These are phyloP conservation scores for Calonectria multiphialidica DNA, from an alignment of 2,329 filamentous ascomycete species.

Conservation along the genomic window DNA sequence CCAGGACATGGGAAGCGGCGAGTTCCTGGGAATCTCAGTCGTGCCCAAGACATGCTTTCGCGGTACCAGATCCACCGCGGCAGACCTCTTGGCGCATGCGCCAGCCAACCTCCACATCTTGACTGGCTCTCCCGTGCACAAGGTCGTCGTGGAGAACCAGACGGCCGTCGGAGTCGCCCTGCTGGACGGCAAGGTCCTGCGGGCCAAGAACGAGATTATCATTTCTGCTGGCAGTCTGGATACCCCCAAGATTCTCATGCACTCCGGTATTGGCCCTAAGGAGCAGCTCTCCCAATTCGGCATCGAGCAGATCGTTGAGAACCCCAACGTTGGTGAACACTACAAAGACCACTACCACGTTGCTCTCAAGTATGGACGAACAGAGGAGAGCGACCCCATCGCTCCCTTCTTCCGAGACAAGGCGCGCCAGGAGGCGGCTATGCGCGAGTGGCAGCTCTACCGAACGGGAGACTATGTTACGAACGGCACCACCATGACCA, in stretches of 20 bases:
- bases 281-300: constrained; percentile 16
- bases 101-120: constrained; percentile 23
- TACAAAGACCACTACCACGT: constrained; percentile 34
- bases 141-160: constrained; percentile 21
- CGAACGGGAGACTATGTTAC: constrained; percentile 29
- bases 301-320: constrained; percentile 17
- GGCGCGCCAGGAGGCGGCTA: constrained; percentile 24
- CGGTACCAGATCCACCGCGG: constrained; percentile 25
- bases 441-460: constrained; percentile 30
- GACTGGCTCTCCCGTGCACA: constrained; percentile 22
- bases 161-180: constrained; percentile 21
- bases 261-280: constrained; percentile 25
- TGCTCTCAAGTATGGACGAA: constrained; percentile 28
- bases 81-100: constrained; percentile 21
- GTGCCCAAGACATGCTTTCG: constrained; percentile 27
- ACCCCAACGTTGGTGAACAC: constrained; percentile 23
- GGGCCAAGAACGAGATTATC: constrained; percentile 27
- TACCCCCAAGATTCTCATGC: constrained; percentile 32
- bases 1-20: constrained; percentile 26
- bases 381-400: constrained; percentile 20
- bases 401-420: constrained; percentile 30
- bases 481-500: constrained; percentile 27
- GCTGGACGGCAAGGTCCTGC: constrained; percentile 20
- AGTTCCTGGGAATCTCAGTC: constrained; percentile 24
- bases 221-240: constrained; percentile 32